Base-by-base conservation (phyloP, 345 rosid species). In the Citrus inodora region DNA sequence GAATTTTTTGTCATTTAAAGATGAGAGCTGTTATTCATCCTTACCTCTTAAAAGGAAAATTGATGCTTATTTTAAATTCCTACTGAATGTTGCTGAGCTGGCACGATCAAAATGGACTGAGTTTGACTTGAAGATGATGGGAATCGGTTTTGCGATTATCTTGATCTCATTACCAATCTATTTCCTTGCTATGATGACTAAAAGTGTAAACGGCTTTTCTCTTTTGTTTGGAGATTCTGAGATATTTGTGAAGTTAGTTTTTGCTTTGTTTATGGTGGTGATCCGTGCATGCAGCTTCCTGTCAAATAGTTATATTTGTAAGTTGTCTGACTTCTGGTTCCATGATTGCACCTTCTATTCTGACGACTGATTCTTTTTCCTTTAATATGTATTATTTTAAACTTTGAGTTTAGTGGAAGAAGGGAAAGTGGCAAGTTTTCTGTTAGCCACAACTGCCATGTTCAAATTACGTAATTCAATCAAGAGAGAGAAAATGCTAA, bases 51-150 rank as follows among this genome's bases (percentile, higher is more conserved):
- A 76, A 80, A 82, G 80, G 85, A 89, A 92, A 84, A 88, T 90
- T 71, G 76, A 80, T 74, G 83, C 89, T 67, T 92, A 91, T 85
- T 83, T 82, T 68, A 76, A 80, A 58, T 94, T 95, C 83, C 91
- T 95, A 78, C 78, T 88, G 32, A 83, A 83, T 83, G 93, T 94
- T 78, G 87, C 91, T 74, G 97, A 91, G 81, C 88, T 94, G 65
- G 97, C 98, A 17, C 95, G 95, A 78, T 87, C 95, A 78, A 95
- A 95, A 82, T 95, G 99, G 99, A 95, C 98, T 11, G 97, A 95
- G 75, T 95, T 94, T 83, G 87, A 92, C 86, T 84, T 94, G 77
- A 87, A 82, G 77, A 82, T 92, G 89, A 96, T 96, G 97, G 87
- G 85, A 71, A 69, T 85, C 67, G 99, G 99, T 81, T 80, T 96